Conservation (phyloP, 441 rosid genomes). For the Pelargonium citronellum region DNA sequence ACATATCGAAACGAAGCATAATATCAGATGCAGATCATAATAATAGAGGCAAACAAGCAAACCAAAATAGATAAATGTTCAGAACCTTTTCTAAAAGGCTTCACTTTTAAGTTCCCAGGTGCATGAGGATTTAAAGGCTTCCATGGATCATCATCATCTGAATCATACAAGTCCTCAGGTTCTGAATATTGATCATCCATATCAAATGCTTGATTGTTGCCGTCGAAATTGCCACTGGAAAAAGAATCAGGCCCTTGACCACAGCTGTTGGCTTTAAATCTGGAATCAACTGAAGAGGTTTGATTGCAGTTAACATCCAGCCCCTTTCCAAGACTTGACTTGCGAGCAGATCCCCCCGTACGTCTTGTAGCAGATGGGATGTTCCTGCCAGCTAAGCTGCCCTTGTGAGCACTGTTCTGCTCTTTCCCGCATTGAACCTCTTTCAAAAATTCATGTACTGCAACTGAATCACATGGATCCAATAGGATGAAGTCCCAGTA, state of each 20-base stretch:
- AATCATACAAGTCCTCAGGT: slow-evolving; percentile 43
- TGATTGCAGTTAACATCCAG: slow-evolving; percentile 31
- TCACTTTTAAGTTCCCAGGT: slow-evolving; percentile 76
- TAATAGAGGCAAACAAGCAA: slow-evolving; percentile 3
- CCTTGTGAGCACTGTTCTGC: slow-evolving; percentile 32
- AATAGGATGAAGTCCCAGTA: slow-evolving; percentile 23
- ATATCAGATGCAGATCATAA: slow-evolving; percentile 23
- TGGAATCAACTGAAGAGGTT: slow-evolving; percentile 35
- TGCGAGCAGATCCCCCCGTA: slow-evolving; percentile 53
- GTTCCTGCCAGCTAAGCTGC: slow-evolving; percentile 43
- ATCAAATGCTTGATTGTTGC: slow-evolving; percentile 38
- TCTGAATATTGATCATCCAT: slow-evolving; percentile 49
- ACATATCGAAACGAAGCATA: slow-evolving; percentile 17
- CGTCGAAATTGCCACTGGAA: slow-evolving; percentile 31
- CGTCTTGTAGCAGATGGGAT: slow-evolving; percentile 50
- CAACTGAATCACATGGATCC: slow-evolving; percentile 46
- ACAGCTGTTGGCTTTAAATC: slow-evolving; percentile 32
- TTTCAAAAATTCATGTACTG: slow-evolving; percentile 50
- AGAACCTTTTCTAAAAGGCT: slow-evolving; percentile 74
- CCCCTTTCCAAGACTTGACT: slow-evolving; percentile 51
- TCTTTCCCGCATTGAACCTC: slow-evolving; percentile 37
- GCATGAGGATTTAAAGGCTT: slow-evolving; percentile 89
- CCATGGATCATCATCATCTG: slow-evolving; percentile 78
- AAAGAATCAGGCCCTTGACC: slow-evolving; percentile 33
- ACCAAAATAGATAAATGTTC: slow-evolving; percentile 15